Evolutionary conservation across 805 yeast genomes (phyloP).

Genomic region (Candida lessepsii): DNA sequence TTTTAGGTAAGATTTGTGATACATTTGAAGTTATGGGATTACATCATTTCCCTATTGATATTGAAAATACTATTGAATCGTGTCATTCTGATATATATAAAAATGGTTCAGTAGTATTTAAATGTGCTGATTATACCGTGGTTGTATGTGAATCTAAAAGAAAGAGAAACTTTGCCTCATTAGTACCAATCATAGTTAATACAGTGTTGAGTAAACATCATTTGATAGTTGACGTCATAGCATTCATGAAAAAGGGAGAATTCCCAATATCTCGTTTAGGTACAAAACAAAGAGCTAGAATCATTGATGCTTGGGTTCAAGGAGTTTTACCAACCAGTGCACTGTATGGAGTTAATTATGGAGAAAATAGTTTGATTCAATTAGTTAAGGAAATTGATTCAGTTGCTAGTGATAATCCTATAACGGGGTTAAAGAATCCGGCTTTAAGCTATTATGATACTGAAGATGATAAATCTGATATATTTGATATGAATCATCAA

Average conservation of each 20-base stretch:
- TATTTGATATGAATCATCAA: constrained; percentile 31
- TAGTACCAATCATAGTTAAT: constrained; percentile 82
- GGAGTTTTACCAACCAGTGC: constrained; percentile 44
- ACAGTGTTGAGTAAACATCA: constrained; percentile 79
- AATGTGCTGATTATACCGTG: constrained; percentile 76
- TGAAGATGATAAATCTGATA: constrained; percentile 22
- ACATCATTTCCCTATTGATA: constrained; percentile 85
- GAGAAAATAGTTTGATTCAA: constrained; percentile 62
- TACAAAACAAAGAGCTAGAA: constrained; percentile 70
- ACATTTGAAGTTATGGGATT: constrained; percentile 91
- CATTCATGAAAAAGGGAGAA: constrained; percentile 64
- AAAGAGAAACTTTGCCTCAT: constrained; percentile 55
- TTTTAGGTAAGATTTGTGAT: constrained; percentile 78
- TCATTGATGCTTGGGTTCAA: constrained; percentile 55
- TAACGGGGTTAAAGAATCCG: constrained; percentile 41
- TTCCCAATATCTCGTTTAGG: constrained; percentile 73
- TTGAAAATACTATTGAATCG: constrained; percentile 54
- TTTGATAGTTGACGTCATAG: constrained; percentile 76
- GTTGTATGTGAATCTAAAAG: constrained; percentile 67
- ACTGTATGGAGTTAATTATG: constrained; percentile 55
- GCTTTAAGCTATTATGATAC: constrained; percentile 41
- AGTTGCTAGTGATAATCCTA: constrained; percentile 38
- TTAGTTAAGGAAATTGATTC: constrained; percentile 54
- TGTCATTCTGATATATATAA: constrained; percentile 58
- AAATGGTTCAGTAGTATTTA: constrained; percentile 64